Evolutionary conservation across 768 basidiomycete genomes (phyloP), one percentile per base, ranked within the genome.

Genomic region (Boletus vinaceobasis): DNA sequence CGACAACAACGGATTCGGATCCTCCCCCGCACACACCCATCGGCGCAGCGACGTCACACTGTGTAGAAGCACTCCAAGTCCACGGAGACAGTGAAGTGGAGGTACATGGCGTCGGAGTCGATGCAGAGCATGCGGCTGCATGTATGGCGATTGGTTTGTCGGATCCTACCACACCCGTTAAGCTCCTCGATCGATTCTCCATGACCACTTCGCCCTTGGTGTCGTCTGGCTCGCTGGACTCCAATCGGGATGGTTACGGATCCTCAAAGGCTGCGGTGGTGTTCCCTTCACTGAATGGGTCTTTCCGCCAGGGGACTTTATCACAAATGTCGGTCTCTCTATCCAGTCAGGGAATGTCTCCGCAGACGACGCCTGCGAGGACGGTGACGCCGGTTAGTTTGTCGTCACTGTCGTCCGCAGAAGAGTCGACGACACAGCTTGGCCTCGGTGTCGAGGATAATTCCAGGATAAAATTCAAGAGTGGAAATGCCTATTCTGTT

Each of bases 1-100:
- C 65, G 19, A 68, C 65, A 1, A 68, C 59, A 3, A 66, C 65
- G 8, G 64, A 66, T 48, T 66, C 65, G 6, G 61, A 63, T 54
- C 65, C 66, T 54, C 57, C 53, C 15, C 65, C 66, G 7, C 61
- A 65, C 15, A 66, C 65, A n/a, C 65, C 65, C 15, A 33, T 65
- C 43, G 61, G 66, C 23, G 38, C 44, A 42, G 9, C 33, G 8
- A 38, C 50, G 5, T 42, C 55, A 0, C 56, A 48, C 44, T 53
- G 56, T 15, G 43, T 52, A 7, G 55, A 52, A 35, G 50, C 36
- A 5, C 31, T 50, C 2, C 59, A 37, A 39, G 43, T 60, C 37
- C 54, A 55, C 31, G 60, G 55, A 33, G 66, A 63, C 43, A 57
- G 57, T 9, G 65, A 60, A 1, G 49, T 32, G 19, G 48, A 50